Evolutionary conservation across 1,139 yeast species (phyloP).

Genomic region (Taiozyma sp.): DNA sequence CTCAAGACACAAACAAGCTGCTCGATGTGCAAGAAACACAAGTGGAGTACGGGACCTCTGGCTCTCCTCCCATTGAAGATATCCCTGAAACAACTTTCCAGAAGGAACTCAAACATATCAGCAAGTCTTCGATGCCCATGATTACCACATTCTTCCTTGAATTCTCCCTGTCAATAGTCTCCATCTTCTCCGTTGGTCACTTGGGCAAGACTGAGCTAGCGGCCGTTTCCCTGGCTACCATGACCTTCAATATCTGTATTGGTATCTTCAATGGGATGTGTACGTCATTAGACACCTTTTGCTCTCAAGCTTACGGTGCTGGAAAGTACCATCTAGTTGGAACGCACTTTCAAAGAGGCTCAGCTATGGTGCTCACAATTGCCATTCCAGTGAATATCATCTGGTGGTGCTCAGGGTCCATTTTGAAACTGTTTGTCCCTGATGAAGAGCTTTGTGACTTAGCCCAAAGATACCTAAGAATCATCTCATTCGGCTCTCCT

Average conservation of each 20-base stretch:
- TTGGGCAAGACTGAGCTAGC: slow-evolving; percentile 51
- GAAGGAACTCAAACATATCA: slow-evolving; percentile 27
- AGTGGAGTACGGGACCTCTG: background rate
- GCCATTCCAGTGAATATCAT: slow-evolving; percentile 31
- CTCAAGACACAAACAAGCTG: background rate
- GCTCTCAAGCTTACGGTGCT: slow-evolving; percentile 49
- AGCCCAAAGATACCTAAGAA: slow-evolving; percentile 32
- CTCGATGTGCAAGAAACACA: background rate
- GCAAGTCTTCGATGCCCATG: slow-evolving; percentile 46
- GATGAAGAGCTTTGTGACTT: slow-evolving; percentile 30
- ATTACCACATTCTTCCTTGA: slow-evolving; percentile 70
- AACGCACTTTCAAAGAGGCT: slow-evolving; percentile 38
- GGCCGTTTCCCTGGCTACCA: slow-evolving; percentile 42
- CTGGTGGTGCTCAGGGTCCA: slow-evolving; percentile 36
- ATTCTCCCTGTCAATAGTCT: slow-evolving; percentile 74
- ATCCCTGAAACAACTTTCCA: slow-evolving; percentile 16
- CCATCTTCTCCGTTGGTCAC: slow-evolving; percentile 78
- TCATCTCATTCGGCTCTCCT: slow-evolving; percentile 33
- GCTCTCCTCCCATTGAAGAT: background rate
- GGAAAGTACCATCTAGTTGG: slow-evolving; percentile 34
- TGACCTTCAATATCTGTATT: slow-evolving; percentile 45
- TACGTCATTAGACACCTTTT: slow-evolving; percentile 47
- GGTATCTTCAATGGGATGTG: slow-evolving; percentile 51
- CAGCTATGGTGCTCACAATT: slow-evolving; percentile 33
- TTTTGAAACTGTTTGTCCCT: slow-evolving; percentile 30